Base-by-base conservation (phyloP, 257 asterid genomes). In the Solanum ahanhuiri region DNA sequence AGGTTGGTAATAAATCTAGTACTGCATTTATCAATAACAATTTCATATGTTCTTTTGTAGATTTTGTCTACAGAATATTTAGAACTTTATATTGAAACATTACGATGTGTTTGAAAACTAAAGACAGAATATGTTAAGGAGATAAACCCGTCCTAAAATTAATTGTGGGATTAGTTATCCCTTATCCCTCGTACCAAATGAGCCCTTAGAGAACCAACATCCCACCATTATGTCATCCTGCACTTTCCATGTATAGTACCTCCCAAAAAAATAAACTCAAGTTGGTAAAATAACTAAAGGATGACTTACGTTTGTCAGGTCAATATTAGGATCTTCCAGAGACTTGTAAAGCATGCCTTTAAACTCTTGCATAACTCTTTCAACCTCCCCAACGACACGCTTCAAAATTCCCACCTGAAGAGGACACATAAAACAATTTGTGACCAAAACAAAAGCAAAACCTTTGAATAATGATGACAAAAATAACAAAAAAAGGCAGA, bases 321-420 rank as follows among this genome's bases (percentile, higher is more conserved):
- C 99, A 88, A 95, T 90, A 87, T 91, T 89, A 41, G 98, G 99
- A 92, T 95, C 99, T 91, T 94, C 98, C 98, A 97, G 93, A 93
- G 98, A 89, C 90, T 93, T 94, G 91, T 94, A 94, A 87, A 97
- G 99, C 96, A 92, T 95, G 92, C 93, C 94, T 91, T 95, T 94
- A 93, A 97, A 97, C 91, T 95, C 99, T 85, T 89, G 96, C 95
- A 97, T 95, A 43, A 95, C 98, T 86, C 94, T 95, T 90, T 95
- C 98, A 88, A 95, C 98, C 92, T 95, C 98, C 92, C 95, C 98
- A 79, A 95, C 93, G 60, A 95, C 98, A 83, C 98, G 96, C 88
- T 94, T 95, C 54, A 95, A 98, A 87, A 95, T 95, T 85, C 95
- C 99, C 30, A 95, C 98, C 99, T 97, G 94, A 87, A 90, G 89